Base-by-base conservation (phyloP, 768 basidiomycete genomes). In the Amanita pseudoporphyria region DNA sequence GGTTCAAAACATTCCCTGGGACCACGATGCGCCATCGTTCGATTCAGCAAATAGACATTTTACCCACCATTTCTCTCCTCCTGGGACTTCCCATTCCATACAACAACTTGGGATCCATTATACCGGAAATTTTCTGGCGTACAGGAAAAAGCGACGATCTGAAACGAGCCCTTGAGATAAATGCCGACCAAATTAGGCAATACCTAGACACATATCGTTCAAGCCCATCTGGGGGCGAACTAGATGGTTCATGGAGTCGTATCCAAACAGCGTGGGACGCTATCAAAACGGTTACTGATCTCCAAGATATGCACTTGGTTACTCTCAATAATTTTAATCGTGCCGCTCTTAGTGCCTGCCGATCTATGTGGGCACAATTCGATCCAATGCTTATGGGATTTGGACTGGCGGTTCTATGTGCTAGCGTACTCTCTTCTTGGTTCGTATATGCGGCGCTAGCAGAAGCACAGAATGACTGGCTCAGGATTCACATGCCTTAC, bases 311-410 rank as follows among this genome's bases (percentile, higher is more conserved):
- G 33, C 63, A 67, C 21, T 59, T 72, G 31, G 58, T 75, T 13
- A 57, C 71, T 9, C 58, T 71, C 35, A 65, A 72, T 42, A 65
- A 71, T 14, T 91, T 81, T 59, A 79, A 77, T 10, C 72, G 80
- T 7, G 62, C 72, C 13, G 79, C 86, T 5, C 73, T 93, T 30
- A 67, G 73, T 1, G 76, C 75, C 2, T 94, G 94, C 59, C 84
- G 94, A 6, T 65, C 76, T 10, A 79, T 97, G 48, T 99, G 96
- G 96, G 95, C 96, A 1, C 89, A 90, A 58, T 98, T 99, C 71
- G 88, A 92, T 55, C 70, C 84, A 3, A 58, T 77, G 1, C 70
- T 88, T 12, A 97, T 98, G 75, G 64, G 69, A 3, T 67, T 84
- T 22, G 96, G 95, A 0, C 64, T 95, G 9, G 56, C 63, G 0